phyloP scores from a whole-genome alignment of 192 early-diverging fungal genomes.

The Backusella psychrophila region DNA sequence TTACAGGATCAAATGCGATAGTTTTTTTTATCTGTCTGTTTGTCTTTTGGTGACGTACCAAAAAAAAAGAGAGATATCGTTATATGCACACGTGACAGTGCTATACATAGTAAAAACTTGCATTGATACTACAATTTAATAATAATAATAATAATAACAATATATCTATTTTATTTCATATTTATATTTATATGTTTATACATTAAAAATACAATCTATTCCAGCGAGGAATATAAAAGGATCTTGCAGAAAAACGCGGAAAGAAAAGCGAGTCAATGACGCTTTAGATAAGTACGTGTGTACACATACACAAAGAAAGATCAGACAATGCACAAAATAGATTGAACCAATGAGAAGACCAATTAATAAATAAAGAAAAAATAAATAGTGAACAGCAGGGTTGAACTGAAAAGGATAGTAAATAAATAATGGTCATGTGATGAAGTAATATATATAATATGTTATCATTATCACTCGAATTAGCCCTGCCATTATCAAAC shows the following conservation, averaged over 20 bases:
- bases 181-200: too few relatives aligned
- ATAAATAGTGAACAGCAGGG: too few relatives aligned
- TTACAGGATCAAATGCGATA: conserved; percentile 25
- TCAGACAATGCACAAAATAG: not conserved
- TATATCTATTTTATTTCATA: too few relatives aligned
- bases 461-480: too few relatives aligned
- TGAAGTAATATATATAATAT: too few relatives aligned
- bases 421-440: too few relatives aligned
- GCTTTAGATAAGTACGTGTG: not conserved
- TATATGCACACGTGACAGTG: not conserved
- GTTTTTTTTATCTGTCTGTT: not conserved
- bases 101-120: too few relatives aligned
- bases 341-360: not conserved
- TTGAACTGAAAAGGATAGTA: too few relatives aligned
- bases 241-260: not conserved
- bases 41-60: not conserved
- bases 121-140: too few relatives aligned
- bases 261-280: not conserved
- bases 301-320: not conserved
- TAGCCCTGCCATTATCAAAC: too few relatives aligned
- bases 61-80: not conserved
- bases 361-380: not conserved
- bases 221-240: not conserved
- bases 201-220: not conserved
- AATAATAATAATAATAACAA: too few relatives aligned